These are phyloP conservation scores for Lentinula raphanica DNA, from an alignment of 768 basidiomycete genomes.

Conservation along the genomic window DNA sequence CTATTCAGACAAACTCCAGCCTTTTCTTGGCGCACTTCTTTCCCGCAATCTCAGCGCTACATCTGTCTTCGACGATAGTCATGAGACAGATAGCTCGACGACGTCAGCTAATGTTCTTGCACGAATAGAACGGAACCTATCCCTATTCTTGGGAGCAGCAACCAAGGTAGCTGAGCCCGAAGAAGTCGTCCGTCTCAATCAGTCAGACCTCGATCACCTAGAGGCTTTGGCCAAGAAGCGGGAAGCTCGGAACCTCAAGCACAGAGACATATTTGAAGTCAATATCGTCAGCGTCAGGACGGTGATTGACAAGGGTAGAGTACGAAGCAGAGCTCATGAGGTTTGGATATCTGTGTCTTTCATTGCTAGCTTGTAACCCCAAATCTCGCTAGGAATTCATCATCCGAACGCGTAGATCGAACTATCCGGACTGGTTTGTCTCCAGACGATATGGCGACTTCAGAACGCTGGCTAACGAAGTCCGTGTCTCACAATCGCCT, in stretches of 20 bases:
- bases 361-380: slow-evolving; percentile 5
- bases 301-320: slow-evolving; percentile 76
- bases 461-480: slow-evolving; percentile 80
- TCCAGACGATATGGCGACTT: slow-evolving; percentile 96
- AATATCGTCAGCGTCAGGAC: slow-evolving; percentile 88
- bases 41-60: slow-evolving; percentile 70
- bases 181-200: slow-evolving; percentile 85
- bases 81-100: slow-evolving; percentile 49
- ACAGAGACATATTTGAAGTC: slow-evolving; percentile 70
- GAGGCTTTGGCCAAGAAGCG: slow-evolving; percentile 67
- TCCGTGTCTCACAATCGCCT: slow-evolving; percentile 21
- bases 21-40: slow-evolving; percentile 80
- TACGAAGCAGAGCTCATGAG: slow-evolving; percentile 84
- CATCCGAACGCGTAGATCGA: slow-evolving; percentile 75
- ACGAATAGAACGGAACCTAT: slow-evolving; percentile 81
- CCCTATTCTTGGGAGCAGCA: slow-evolving; percentile 76
- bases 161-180: slow-evolving; percentile 81
- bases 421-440: slow-evolving; percentile 75
- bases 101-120: slow-evolving; percentile 62
- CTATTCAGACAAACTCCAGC: slow-evolving; percentile 92
- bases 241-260: slow-evolving; percentile 40
- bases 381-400: slow-evolving; percentile 76
- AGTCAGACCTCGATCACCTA: slow-evolving; percentile 75
- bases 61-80: slow-evolving; percentile 52
- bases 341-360: slow-evolving; percentile 37